Base-by-base conservation (phyloP, 805 yeast species). In the Candida coleopterorum region DNA sequence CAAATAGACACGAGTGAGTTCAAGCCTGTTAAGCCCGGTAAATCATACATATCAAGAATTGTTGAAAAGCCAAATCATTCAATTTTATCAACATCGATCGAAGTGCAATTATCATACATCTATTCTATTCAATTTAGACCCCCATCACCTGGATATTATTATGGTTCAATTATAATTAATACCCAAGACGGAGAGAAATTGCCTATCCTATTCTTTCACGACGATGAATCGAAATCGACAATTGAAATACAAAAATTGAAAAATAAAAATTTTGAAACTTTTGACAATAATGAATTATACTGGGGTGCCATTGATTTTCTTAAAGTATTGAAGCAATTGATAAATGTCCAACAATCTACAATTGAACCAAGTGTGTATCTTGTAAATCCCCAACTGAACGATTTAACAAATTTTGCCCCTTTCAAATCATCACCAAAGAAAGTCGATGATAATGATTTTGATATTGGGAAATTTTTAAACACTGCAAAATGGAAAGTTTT, bases 221-320 rank as follows among this genome's bases (percentile, higher is more conserved):
- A 93, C 53, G 83, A 85, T 38, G 89, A 85, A 48, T 76, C 82
- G 23, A 81, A 85, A 6, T 82, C 90, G 27, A 86, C 95, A 0
- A 62, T 72, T 34, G 60, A 72, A 42, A 81, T 75, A 44, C 82
- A 79, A 44, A 72, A 74, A 34, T 53, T 74, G 36, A 72, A 80
- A 36, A 77, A 75, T 46, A 75, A 76, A 49, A 64, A 73, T 10
- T 87, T 89, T 55, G 85, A 83, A 40, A 88, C 95, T 0, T 89
- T 87, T 55, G 70, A 68, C 5, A 55, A 58, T 21, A 71, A 70
- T 24, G 57, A 63, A 1, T 55, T 86, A 26, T 84, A 79, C 46
- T 93, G 97, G 97, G 98, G 99, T 15, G 99, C 97, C 1, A 75
- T 73, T 29, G 83, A 85, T 46, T 81, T 93, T 40, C 58, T 86